Evolutionary conservation across 2,329 filamentous ascomycete genomes (phyloP), one percentile per base, ranked within the genome.

Genomic region (Penicillium oxalicum): DNA sequence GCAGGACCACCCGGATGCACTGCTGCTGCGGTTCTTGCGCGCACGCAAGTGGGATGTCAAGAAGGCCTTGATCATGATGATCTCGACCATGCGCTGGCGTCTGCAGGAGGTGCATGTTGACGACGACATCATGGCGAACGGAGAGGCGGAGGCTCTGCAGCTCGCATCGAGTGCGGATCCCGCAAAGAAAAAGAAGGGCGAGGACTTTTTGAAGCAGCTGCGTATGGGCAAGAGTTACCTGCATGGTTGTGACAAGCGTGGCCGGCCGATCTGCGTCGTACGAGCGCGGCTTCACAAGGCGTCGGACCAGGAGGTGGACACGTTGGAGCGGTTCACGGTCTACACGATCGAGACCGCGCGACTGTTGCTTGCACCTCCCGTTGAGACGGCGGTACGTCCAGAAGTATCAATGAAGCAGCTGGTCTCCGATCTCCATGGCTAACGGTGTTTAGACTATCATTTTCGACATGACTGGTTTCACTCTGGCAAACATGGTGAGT

Each of bases 41-140:
- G 90, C 90, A n/a, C 79, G 90, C 40, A 95, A 95, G 71, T 98
- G 93, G 93, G 89, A 98, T 64, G 83, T 95, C 13, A 86, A 95
- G 44, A 90, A 89, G 66, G 93, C 93, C 4, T 77, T 97, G 26
- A 80, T 95, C 57, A 98, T 98, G 93, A 74, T 96, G 68, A 80
- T 98, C 38, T 89, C 89, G 2, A 95, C 93, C 0, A 88, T 97
- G 80, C 86, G 88, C 67, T 98, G 93, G 93, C 83, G 93, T 56
- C 73, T 83, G 48, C 77, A 79, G 34, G 88, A 95, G 51, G 86
- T 93, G 77, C 83, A 88, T 59, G 88, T 97, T 18, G 93, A 98
- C 63, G 84, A 88, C 50, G 88, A 95, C 58, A 85, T 98, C 60
- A 87, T 95, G 79, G 72, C 72, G 53, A 81, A 82, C 34, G 90